A percentile compares a stretch with the other conserved stretches of the same genome.
Evolutionary conservation across 257 asterid genomes (phyloP).

Genomic region (Cynanchum wilfordii): DNA sequence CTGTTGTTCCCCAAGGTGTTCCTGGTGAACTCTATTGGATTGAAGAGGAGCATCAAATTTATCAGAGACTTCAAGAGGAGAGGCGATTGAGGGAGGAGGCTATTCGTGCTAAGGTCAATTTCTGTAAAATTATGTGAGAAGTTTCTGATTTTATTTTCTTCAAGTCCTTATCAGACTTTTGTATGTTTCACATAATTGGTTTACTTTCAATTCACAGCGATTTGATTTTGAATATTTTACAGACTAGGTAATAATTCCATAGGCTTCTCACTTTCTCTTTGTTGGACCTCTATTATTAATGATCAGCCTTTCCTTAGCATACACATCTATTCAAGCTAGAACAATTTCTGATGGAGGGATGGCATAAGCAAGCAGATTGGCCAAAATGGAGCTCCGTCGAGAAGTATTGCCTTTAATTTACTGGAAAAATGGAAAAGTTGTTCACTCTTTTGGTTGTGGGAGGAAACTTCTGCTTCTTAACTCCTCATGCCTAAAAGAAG

Average conservation of each 20-base stretch:
- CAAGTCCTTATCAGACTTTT: neutral
- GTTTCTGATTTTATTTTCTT: neutral
- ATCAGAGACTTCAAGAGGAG: constrained; percentile 59
- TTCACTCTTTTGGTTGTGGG: neutral
- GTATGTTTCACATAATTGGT: neutral
- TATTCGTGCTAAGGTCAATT: constrained; percentile 63
- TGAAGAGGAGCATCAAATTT: constrained; percentile 67
- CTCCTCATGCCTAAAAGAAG: neutral
- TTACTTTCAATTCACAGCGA: neutral
- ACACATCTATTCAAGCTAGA: neutral
- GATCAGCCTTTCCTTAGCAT: neutral
- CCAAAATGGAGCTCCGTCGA: neutral
- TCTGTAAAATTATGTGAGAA: neutral
- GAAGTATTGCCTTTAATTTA: neutral
- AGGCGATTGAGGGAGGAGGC: constrained; percentile 70
- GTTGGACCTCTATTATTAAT: neutral
- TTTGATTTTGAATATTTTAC: neutral
- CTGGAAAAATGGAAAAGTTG: neutral
- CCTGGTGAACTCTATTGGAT: constrained; percentile 64
- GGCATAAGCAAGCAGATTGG: neutral
- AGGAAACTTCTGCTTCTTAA: neutral
- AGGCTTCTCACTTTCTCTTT: neutral
- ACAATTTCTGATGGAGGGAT: neutral
- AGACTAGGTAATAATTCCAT: neutral
- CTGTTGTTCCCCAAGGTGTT: constrained; percentile 54